phyloP scores from a whole-genome alignment of 208 protist species.

The Vickermania ingenoplastis region DNA sequence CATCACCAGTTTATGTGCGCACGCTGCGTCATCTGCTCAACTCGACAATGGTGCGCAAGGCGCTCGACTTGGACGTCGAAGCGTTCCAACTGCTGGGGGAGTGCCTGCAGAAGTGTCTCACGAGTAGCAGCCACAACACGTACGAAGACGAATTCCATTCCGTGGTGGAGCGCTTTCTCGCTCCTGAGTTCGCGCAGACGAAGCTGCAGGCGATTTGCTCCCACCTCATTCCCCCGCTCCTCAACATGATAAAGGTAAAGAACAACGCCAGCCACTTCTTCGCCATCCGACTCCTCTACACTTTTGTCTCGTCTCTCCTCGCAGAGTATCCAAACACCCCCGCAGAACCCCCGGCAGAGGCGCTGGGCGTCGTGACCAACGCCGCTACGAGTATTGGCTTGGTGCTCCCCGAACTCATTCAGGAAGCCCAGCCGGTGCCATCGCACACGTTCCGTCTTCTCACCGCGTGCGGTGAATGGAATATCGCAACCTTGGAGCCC shows the following conservation, averaged over 20 bases:
- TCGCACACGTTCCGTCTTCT: constrained; percentile 80
- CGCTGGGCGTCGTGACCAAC: constrained; percentile 16
- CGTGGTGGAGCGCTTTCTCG: constrained; percentile 54
- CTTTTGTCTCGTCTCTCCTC: constrained; percentile 38
- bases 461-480: constrained; percentile 44
- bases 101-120: constrained; percentile 63
- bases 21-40: constrained; percentile 52
- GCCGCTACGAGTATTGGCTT: constrained; percentile 12
- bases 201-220: constrained; percentile 40
- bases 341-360: neutral
- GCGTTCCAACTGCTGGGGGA: constrained; percentile 47
- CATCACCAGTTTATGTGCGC: constrained; percentile 26
- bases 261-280: constrained; percentile 45
- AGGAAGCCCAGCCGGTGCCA: constrained; percentile 70
- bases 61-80: constrained; percentile 30
- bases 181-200: constrained; percentile 24
- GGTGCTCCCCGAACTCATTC: constrained; percentile 43
- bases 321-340: constrained; percentile 4
- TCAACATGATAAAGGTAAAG: constrained; percentile 43
- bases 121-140: constrained; percentile 38
- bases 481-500: constrained; percentile 19
- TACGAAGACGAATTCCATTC: constrained; percentile 59
- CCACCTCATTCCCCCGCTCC: constrained; percentile 44
- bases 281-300: constrained; percentile 63
- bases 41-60: constrained; percentile 26